phyloP scores from a whole-genome alignment of 306 rosid species.

The Sechiopsis laciniata region DNA sequence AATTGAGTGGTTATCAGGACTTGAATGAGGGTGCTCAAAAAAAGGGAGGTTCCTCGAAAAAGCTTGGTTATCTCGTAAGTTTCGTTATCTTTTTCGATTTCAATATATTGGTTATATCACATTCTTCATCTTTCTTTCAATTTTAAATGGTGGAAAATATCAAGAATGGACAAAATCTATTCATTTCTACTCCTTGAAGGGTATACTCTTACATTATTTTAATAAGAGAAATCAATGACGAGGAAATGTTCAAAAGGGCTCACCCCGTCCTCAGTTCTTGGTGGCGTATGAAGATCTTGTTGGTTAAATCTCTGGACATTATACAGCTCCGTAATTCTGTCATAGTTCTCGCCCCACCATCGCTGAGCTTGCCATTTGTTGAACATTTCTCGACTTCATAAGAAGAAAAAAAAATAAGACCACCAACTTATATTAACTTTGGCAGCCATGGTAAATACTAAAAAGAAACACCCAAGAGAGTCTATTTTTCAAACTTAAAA shows the following conservation, averaged over 20 bases:
- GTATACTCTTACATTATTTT: neutral
- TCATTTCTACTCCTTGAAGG: neutral
- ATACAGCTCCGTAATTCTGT: constrained; percentile 82
- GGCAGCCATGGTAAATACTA: neutral
- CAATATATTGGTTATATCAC: neutral
- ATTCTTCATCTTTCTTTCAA: neutral
- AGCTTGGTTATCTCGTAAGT: too few relatives aligned
- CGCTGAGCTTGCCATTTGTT: constrained; percentile 80
- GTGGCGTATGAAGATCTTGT: constrained; percentile 66
- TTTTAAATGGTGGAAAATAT: neutral
- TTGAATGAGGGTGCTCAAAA: too few relatives aligned
- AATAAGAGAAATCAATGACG: neutral
- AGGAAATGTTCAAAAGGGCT: neutral
- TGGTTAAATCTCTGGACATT: constrained; percentile 72
- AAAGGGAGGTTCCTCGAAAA: too few relatives aligned
- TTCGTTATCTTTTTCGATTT: neutral
- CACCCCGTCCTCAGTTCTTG: constrained; percentile 86
- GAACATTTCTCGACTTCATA: constrained; percentile 87
- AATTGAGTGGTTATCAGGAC: too few relatives aligned
- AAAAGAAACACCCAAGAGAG: neutral
- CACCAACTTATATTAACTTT: constrained; percentile 29
- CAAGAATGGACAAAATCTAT: neutral
- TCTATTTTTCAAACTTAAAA: neutral
- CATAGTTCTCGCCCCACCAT: constrained; percentile 98
- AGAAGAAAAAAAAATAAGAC: neutral